Evolutionary conservation across 2,329 filamentous ascomycete species (phyloP).

Genomic region (Nectriaceae sp.): DNA sequence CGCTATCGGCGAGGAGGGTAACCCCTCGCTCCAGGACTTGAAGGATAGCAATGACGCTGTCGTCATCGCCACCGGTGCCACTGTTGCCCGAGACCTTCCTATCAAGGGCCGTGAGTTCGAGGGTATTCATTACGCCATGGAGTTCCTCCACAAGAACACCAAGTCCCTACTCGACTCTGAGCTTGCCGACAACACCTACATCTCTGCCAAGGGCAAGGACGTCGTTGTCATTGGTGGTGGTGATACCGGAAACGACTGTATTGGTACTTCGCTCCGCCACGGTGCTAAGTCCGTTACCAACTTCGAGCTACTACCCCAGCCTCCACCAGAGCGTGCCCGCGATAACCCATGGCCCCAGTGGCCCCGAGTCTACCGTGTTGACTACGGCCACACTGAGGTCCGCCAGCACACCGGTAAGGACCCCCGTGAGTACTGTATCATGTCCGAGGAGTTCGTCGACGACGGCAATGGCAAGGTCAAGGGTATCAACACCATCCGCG

Average conservation of each 20-base stretch:
- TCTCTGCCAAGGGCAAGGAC: constrained; percentile 93
- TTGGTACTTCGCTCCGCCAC: constrained; percentile 93
- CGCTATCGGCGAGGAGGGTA: constrained; percentile 72
- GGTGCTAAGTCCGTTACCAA: constrained; percentile 95
- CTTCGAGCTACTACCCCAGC: constrained; percentile 93
- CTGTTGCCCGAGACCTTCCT: constrained; percentile 87
- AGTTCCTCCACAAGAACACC: constrained; percentile 96
- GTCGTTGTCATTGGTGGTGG: constrained; percentile 96
- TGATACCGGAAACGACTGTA: constrained; percentile 97
- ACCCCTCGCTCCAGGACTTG: constrained; percentile 66
- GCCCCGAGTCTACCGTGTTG: constrained; percentile 97
- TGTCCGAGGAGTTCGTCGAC: constrained; percentile 95
- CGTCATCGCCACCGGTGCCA: constrained; percentile 88
- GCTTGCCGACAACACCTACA: constrained; percentile 80
- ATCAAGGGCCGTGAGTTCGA: constrained; percentile 86
- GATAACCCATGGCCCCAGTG: constrained; percentile 99
- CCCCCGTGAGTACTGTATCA: constrained; percentile 95
- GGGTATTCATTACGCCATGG: constrained; percentile 95
- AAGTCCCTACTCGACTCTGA: constrained; percentile 95
- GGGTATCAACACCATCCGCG: constrained; percentile 93
- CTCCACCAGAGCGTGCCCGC: constrained; percentile 82
- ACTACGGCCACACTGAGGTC: constrained; percentile 95
- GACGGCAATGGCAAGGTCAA: constrained; percentile 86
- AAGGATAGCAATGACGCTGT: constrained; percentile 78
- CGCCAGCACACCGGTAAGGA: constrained; percentile 96